These are phyloP conservation scores for Hypoxylon lienhwacheense DNA, from an alignment of 495 filamentous ascomycete genomes.

Conservation along the genomic window DNA sequence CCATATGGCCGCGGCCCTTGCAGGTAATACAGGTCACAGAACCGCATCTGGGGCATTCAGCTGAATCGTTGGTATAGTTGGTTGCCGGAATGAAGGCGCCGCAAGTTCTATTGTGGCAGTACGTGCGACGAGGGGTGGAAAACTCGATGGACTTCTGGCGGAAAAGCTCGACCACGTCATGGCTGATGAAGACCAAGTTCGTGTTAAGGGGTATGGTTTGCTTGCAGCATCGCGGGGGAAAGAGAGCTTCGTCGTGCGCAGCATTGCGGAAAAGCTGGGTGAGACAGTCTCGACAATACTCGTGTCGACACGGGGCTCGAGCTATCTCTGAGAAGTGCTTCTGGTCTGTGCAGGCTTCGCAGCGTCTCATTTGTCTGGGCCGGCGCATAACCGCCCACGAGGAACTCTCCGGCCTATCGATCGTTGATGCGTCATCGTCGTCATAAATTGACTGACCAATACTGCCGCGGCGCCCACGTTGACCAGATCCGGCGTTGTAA, in stretches of 20 bases:
- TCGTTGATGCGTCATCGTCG: not conserved
- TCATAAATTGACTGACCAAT: not conserved
- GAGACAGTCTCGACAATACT: constrained; percentile 54
- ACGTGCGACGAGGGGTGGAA: constrained; percentile 48
- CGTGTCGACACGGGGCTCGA: constrained; percentile 43
- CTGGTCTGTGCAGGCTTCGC: constrained; percentile 24
- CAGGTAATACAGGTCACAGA: constrained; percentile 50
- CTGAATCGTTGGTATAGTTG: constrained; percentile 41
- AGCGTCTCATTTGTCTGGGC: not conserved
- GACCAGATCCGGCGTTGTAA: constrained; percentile 1
- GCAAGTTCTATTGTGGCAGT: constrained; percentile 50
- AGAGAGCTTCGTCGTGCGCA: constrained; percentile 51
- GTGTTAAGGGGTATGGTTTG: constrained; percentile 42
- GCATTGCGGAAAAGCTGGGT: constrained; percentile 43
- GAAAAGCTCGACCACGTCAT: constrained; percentile 38
- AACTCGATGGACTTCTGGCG: constrained; percentile 49
- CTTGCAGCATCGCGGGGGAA: constrained; percentile 57
- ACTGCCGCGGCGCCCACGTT: not conserved
- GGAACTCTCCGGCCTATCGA: constrained; percentile 28
- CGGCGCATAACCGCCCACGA: constrained; percentile 25
- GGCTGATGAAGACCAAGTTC: constrained; percentile 38
- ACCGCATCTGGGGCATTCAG: constrained; percentile 46
- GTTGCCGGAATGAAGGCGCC: constrained; percentile 47
- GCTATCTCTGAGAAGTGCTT: constrained; percentile 13
- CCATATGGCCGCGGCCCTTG: constrained; percentile 46